These are phyloP conservation scores for Isoetes engelmannii DNA, from an alignment of 83 land plant genomes.

Conservation along the genomic window DNA sequence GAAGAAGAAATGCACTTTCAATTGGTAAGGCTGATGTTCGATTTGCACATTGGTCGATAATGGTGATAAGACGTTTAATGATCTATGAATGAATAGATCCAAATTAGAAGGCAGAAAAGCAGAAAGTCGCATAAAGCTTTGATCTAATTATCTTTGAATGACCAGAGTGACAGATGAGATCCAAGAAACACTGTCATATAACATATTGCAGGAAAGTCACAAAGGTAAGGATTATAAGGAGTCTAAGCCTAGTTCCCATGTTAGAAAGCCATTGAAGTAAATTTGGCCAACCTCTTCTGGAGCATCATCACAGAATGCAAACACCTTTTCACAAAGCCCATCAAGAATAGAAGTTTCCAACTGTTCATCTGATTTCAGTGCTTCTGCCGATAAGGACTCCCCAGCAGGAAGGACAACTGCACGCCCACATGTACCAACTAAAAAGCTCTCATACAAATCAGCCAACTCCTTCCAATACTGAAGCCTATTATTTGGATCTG, in stretches of 20 bases:
- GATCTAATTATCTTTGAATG: not conserved
- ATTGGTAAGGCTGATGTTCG: conserved; percentile 81
- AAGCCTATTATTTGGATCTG: conserved; percentile 43
- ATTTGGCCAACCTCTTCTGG: conserved; percentile 49
- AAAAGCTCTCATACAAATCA: conserved; percentile 79
- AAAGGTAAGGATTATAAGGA: not conserved
- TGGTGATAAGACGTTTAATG: conserved; percentile 52
- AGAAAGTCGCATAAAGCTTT: conserved; percentile 1
- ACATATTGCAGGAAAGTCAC: not conserved
- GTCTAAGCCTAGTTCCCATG: not conserved
- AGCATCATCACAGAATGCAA: conserved; percentile 63
- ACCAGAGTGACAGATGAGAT: not conserved
- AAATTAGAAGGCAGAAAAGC: conserved; percentile 1
- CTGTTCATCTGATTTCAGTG: conserved; percentile 64
- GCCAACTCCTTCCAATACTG: conserved; percentile 94
- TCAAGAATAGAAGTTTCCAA: conserved; percentile 64
- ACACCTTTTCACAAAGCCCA: conserved; percentile 63
- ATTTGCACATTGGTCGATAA: conserved; percentile 92
- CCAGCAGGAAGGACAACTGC: conserved; percentile 44
- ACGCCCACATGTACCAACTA: conserved; percentile 86
- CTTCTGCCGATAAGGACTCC: conserved; percentile 36
- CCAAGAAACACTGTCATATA: not conserved
- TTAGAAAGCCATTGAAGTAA: conserved; percentile 8
- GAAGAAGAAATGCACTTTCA: conserved; percentile 69
- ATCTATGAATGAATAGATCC: conserved; percentile 36